Conservation (phyloP, 1,284 basidiomycete species). For the Trichosporon sp. region DNA sequence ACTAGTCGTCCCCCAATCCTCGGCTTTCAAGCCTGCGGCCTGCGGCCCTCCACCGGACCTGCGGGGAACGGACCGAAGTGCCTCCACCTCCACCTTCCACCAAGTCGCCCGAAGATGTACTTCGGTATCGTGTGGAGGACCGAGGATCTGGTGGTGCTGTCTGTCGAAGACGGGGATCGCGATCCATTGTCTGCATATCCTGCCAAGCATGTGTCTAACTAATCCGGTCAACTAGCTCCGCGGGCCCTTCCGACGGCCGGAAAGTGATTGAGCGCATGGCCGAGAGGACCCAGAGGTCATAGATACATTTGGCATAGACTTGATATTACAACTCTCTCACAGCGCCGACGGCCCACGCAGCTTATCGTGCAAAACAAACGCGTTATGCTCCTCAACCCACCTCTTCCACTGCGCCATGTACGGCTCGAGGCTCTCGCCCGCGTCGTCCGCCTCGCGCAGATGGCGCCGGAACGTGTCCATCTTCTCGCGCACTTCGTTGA, state of each 20-base stretch:
- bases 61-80: not conserved
- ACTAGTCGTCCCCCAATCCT: constrained; percentile 7
- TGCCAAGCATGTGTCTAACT: not conserved
- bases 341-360: not conserved
- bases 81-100: constrained; percentile 10
- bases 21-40: not conserved
- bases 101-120: too few species aligned
- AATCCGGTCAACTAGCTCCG: not conserved
- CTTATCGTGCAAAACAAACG: constrained; percentile 13
- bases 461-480: not conserved
- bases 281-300: not conserved
- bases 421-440: not conserved
- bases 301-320: constrained; percentile 2
- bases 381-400: constrained; percentile 7
- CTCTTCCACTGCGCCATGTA: not conserved
- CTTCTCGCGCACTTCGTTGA: constrained; percentile 7
- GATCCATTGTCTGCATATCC: not conserved
- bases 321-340: not conserved
- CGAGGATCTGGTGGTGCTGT: not conserved
- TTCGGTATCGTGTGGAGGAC: too few species aligned
- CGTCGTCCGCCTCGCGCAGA: not conserved
- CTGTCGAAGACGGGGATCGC: too few species aligned
- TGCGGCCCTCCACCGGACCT: not conserved
- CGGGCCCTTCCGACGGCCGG: not conserved
- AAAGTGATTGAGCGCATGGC: too few species aligned